Percentiles rank a stretch among this genome's conserved stretches.
Evolutionary conservation across 768 basidiomycete genomes (phyloP).

Genomic region (Suillus subluteus): DNA sequence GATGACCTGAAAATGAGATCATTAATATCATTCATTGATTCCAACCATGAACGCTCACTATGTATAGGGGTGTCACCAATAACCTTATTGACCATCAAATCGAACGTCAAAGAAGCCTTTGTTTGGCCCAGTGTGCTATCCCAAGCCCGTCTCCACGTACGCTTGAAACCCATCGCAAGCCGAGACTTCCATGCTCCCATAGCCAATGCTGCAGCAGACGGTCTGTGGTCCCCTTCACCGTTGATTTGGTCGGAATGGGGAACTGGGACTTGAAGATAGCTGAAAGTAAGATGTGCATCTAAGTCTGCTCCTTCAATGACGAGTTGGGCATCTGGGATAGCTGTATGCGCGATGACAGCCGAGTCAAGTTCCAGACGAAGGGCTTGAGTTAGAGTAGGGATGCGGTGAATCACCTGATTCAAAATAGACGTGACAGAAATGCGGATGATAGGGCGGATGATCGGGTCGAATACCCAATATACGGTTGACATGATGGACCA

Average conservation of each 20-base stretch:
- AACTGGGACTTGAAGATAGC: constrained; percentile 45
- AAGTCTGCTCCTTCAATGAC: constrained; percentile 53
- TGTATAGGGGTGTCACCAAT: constrained; percentile 40
- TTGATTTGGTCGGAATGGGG: constrained; percentile 17
- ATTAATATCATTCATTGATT: not conserved
- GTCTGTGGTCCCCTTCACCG: constrained; percentile 18
- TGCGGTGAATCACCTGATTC: constrained; percentile 60
- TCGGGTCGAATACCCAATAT: constrained; percentile 57
- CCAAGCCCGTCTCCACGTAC: constrained; percentile 72
- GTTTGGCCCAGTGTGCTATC: constrained; percentile 70
- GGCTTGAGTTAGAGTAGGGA: constrained; percentile 70
- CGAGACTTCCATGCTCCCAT: constrained; percentile 69
- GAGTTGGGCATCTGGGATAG: constrained; percentile 56
- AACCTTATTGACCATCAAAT: constrained; percentile 52
- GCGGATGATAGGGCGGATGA: constrained; percentile 64
- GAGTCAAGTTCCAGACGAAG: constrained; percentile 69
- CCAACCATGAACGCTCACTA: not conserved
- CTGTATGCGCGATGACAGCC: constrained; percentile 53
- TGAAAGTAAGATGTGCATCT: constrained; percentile 58
- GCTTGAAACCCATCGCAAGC: constrained; percentile 58
- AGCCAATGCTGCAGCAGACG: constrained; percentile 42
- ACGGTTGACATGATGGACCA: constrained; percentile 38
- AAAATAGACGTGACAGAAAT: constrained; percentile 55
- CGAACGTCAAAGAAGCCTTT: constrained; percentile 56
- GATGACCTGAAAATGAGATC: constrained; percentile 17